phyloP scores from a whole-genome alignment of 2,329 filamentous ascomycete species.

The Calonectria leucothoes region DNA sequence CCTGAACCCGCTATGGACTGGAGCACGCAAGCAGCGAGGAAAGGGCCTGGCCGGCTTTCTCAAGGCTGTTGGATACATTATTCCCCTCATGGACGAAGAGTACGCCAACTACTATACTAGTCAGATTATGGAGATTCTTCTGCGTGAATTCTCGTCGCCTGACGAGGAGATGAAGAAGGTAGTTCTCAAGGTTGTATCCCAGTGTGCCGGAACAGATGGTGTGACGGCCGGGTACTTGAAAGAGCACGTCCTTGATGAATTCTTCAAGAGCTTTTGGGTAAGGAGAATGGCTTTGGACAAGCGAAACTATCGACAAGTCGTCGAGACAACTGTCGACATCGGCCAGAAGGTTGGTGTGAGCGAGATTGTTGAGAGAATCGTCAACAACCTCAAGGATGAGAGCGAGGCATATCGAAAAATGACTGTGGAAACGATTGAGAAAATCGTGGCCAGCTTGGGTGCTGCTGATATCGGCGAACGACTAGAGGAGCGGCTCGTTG shows the following conservation, averaged over 20 bases:
- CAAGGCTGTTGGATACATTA: constrained; percentile 98
- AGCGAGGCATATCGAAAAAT: constrained; percentile 98
- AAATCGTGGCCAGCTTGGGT: constrained; percentile 91
- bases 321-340: constrained; percentile 97
- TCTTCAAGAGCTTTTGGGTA: constrained; percentile 99
- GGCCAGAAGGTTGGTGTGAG: constrained; percentile 98
- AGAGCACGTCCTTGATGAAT: constrained; percentile 93
- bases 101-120: constrained; percentile 99
- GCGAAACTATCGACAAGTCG: constrained; percentile 96
- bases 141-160: constrained; percentile 94
- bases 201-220: constrained; percentile 93
- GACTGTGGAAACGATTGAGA: constrained; percentile 98
- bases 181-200: constrained; percentile 95
- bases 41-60: constrained; percentile 96
- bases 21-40: constrained; percentile 93
- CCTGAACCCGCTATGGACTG: constrained; percentile 96
- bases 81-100: constrained; percentile 99
- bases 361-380: constrained; percentile 93
- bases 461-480: constrained; percentile 94
- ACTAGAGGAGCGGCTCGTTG: constrained; percentile 91
- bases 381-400: constrained; percentile 97
- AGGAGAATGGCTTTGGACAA: constrained; percentile 96
- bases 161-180: constrained; percentile 99
- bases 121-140: constrained; percentile 98
- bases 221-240: constrained; percentile 96